Evolutionary conservation across 1,139 yeast species (phyloP).

Genomic region (Scheffersomyces titani): DNA sequence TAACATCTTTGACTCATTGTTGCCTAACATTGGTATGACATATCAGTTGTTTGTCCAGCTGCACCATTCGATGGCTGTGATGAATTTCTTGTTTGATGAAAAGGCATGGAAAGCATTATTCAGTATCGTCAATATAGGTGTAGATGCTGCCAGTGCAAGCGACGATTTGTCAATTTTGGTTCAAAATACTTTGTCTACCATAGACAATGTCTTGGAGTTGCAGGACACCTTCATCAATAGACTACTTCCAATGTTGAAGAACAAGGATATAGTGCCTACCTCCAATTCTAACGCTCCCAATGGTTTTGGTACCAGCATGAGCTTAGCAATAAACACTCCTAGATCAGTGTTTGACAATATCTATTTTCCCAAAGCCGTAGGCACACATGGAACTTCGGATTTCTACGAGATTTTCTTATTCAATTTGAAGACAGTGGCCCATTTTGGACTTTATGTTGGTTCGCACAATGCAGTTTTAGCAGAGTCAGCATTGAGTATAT

Average conservation of each 20-base stretch:
- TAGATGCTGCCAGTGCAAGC: conserved; percentile 52
- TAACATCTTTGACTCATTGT: conserved; percentile 39
- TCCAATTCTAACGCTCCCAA: conserved; percentile 8
- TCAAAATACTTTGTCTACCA: conserved; percentile 35
- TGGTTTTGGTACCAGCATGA: conserved; percentile 31
- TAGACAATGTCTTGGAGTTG: conserved; percentile 51
- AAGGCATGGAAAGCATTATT: conserved; percentile 59
- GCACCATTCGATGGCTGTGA: conserved; percentile 69
- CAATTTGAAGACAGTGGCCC: conserved; percentile 67
- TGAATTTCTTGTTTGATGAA: conserved; percentile 64
- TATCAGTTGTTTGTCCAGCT: conserved; percentile 44
- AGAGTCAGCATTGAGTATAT: conserved; percentile 50
- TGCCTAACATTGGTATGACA: conserved; percentile 23
- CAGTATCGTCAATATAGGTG: conserved; percentile 51
- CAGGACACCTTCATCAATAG: conserved; percentile 45
- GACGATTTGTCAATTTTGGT: conserved; percentile 19
- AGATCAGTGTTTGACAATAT: conserved; percentile 50
- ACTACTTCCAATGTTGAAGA: conserved; percentile 31
- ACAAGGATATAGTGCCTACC: conserved; percentile 11
- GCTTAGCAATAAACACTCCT: conserved; percentile 25
- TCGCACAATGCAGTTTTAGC: conserved; percentile 53
- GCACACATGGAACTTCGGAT: conserved; percentile 62
- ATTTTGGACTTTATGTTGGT: conserved; percentile 71
- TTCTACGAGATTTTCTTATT: conserved; percentile 73
- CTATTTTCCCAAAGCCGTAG: conserved; percentile 53